Evolutionary conservation across 2,329 filamentous ascomycete genomes (phyloP).

Genomic region (Ampelomyces quisqualis): DNA sequence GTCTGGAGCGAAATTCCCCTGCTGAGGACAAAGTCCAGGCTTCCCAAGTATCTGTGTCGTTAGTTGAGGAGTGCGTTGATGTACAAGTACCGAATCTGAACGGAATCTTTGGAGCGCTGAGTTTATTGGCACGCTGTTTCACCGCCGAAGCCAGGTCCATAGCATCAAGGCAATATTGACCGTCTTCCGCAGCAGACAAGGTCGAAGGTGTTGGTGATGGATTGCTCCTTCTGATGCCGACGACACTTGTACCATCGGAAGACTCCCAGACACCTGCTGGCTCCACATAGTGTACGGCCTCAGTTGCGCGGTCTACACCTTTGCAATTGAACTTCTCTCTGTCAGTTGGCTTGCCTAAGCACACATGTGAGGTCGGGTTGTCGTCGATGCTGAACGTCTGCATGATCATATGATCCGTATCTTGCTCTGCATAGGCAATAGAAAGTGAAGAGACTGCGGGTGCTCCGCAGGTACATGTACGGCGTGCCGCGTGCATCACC

Average conservation of each 20-base stretch:
- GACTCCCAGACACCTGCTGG: conserved; percentile 67
- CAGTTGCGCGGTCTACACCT: conserved; percentile 47
- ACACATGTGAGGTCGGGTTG: conserved; percentile 55
- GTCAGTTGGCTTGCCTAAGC: conserved; percentile 52
- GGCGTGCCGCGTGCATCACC: conserved; percentile 58
- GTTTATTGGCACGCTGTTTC: conserved; percentile 30
- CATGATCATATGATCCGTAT: conserved; percentile 63
- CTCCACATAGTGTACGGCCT: conserved; percentile 56
- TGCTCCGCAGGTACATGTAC: conserved; percentile 55
- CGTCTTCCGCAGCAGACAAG: conserved; percentile 29
- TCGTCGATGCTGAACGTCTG: conserved; percentile 63
- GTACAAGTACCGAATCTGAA: conserved; percentile 8
- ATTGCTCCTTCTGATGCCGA: conserved; percentile 60
- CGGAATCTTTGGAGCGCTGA: conserved; percentile 10
- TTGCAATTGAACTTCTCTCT: conserved; percentile 35
- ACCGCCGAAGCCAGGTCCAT: conserved; percentile 24
- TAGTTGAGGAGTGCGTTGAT: conserved; percentile 4
- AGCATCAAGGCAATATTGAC: conserved; percentile 13
- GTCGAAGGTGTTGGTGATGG: conserved; percentile 31
- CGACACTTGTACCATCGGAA: conserved; percentile 59
- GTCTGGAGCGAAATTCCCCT: conserved; percentile 48
- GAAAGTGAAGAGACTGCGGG: conserved; percentile 63
- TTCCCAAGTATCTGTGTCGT: conserved; percentile 52
- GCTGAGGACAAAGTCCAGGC: conserved; percentile 54
- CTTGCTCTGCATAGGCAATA: conserved; percentile 62